Percentiles rank a stretch among this genome's conserved stretches.
phyloP scores from a whole-genome alignment of 805 yeast species.

The Helenozyma baotianmanensis region DNA sequence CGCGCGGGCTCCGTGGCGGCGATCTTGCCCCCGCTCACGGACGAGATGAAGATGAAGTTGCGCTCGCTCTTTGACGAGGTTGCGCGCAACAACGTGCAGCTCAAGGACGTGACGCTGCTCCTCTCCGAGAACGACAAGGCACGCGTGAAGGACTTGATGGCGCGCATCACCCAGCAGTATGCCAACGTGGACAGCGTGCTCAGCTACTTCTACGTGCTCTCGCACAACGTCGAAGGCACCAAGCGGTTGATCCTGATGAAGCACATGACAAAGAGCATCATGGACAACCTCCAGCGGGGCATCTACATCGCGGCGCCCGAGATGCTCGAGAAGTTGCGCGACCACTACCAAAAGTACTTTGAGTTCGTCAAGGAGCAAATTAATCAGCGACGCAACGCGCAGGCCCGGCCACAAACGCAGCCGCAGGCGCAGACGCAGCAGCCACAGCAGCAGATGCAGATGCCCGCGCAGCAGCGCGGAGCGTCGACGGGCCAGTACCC shows the following conservation, averaged over 20 bases:
- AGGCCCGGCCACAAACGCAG: conserved; percentile 15
- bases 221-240: conserved; percentile 72
- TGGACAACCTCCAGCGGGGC: conserved; percentile 63
- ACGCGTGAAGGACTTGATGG: conserved; percentile 51
- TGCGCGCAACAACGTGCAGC: conserved; percentile 56
- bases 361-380: conserved; percentile 68
- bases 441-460: conserved; percentile 2
- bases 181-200: conserved; percentile 70
- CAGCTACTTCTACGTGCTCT: conserved; percentile 71
- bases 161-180: conserved; percentile 54
- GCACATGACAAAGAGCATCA: conserved; percentile 69
- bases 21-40: conserved; percentile 40
- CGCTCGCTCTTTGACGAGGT: conserved; percentile 67
- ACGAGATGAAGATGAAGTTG: conserved; percentile 58
- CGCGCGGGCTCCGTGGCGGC: conserved; percentile 3
- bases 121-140: conserved; percentile 63
- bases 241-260: conserved; percentile 73
- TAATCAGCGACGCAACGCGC: conserved; percentile 32
- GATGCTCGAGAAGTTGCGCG: conserved; percentile 61
- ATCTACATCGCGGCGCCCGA: conserved; percentile 69
- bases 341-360: conserved; percentile 71
- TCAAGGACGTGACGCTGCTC: conserved; percentile 60
- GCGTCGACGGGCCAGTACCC: background rate
- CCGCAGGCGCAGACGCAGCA: conserved; percentile 7
- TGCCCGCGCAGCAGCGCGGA: background rate